Percentiles rank a stretch among this genome's conserved stretches.
These are phyloP conservation scores for Neurospora discreta DNA, from an alignment of 495 filamentous ascomycete species.

Conservation along the genomic window DNA sequence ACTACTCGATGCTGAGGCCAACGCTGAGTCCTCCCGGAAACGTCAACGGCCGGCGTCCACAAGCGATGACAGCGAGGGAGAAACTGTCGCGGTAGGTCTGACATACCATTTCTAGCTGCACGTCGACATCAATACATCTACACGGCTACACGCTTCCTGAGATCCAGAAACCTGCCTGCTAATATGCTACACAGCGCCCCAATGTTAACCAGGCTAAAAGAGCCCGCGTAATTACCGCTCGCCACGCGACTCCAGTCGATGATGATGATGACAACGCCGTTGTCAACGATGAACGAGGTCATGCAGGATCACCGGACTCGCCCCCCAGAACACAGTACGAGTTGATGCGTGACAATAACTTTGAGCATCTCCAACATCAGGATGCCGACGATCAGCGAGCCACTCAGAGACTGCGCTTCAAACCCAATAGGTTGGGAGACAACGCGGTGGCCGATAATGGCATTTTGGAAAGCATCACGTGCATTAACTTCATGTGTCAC, in stretches of 20 bases:
- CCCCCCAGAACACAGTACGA: conserved; percentile 41
- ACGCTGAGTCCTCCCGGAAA: conserved; percentile 18
- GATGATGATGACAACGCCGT: conserved; percentile 25
- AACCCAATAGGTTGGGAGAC: conserved; percentile 41
- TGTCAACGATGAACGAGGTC: conserved; percentile 6
- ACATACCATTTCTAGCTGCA: not conserved
- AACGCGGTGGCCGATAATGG: conserved; percentile 74
- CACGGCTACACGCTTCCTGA: not conserved
- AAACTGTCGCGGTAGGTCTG: conserved; percentile 6
- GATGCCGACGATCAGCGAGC: conserved; percentile 53
- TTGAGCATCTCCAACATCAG: conserved; percentile 41
- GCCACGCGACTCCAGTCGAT: conserved; percentile 21
- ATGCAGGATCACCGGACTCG: conserved; percentile 8
- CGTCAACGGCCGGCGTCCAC: conserved; percentile 22
- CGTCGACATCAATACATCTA: not conserved
- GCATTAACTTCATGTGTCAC: conserved; percentile 95
- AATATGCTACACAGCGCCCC: not conserved
- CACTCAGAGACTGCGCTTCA: conserved; percentile 57
- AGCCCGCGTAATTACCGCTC: conserved; percentile 32
- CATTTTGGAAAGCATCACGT: conserved; percentile 72
- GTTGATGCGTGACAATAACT: conserved; percentile 37
- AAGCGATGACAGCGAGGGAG: conserved; percentile 36
- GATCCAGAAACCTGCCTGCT: not conserved
- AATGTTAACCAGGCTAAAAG: not conserved
- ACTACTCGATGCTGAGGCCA: not conserved